These are phyloP conservation scores for Odonthalia washingtoniensis DNA, from an alignment of 31 red algal genomes.

Conservation along the genomic window DNA sequence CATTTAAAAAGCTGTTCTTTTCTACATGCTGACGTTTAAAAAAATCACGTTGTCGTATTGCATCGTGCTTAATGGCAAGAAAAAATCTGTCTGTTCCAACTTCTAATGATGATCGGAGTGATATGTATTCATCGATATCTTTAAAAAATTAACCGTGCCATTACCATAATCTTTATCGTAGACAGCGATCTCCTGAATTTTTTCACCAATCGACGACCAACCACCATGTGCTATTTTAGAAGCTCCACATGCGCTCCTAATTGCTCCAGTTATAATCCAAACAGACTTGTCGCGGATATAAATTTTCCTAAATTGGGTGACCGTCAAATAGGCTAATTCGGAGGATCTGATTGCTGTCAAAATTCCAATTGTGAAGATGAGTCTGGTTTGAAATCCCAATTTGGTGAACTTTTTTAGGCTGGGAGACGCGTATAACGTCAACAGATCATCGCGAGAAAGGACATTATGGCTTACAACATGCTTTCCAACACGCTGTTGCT, in stretches of 20 bases:
- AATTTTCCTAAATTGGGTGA: constrained; percentile 8
- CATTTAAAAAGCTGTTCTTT: constrained; percentile 28
- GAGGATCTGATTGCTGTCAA: constrained; percentile 32
- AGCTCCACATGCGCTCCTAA: constrained; percentile 5
- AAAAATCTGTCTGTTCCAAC: neutral
- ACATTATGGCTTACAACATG: neutral
- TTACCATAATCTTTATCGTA: neutral
- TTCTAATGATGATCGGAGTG: neutral
- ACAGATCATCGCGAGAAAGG: neutral
- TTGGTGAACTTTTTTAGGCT: neutral
- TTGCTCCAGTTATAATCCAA: neutral
- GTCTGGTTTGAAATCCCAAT: constrained; percentile 2
- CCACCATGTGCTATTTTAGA: neutral
- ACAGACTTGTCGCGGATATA: neutral
- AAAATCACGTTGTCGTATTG: neutral
- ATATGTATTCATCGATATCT: neutral
- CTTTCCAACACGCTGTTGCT: neutral
- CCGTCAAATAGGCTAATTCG: constrained; percentile 1
- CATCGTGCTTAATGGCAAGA: neutral
- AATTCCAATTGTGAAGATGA: constrained; percentile 14
- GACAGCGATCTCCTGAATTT: neutral
- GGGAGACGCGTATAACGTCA: constrained; percentile 4
- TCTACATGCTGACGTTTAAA: neutral
- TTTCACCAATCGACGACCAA: neutral
- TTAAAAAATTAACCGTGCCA: neutral